Evolutionary conservation across 805 yeast genomes (phyloP), one percentile per base, ranked within the genome.

Genomic region (Babjeviella inositovora): DNA sequence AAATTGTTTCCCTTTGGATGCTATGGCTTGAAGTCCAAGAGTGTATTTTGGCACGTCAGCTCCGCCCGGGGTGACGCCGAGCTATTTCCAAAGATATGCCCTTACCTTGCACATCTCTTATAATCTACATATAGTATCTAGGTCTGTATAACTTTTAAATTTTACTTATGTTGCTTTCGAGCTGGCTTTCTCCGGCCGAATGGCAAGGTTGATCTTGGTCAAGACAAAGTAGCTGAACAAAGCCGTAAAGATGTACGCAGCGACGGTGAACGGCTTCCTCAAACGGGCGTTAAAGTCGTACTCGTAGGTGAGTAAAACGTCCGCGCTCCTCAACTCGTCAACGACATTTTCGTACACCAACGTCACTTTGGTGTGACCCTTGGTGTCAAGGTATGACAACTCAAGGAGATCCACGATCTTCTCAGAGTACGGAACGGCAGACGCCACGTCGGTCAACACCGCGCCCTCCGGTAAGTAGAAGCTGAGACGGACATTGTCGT

Each of bases 401-500:
- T 62, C 61, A 23, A 8, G 8, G 24, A 41, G 32, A n/a, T 42
- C 43, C 11, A 52, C 40, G 2, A 22, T 23, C 14, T 52, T 22
- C 4, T 43, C 38, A 13, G 44, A 42, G 29, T 50, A 50, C 3
- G 45, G 43, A 20, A 73, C 43, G 11, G 90, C 77, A 10, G 76
- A 57, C 11, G 64, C 51, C 19, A 76, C 58, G 28, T 58, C 67
- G 21, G 63, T 32, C 24, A 62, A 51, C 32, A 58, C 55, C 5
- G 97, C 75, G 23, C 85, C 87, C 49, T 90, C 96, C 8, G 98
- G 98, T 33, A 90, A 62, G 38, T 69, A 72, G 32, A 87, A 50
- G 18, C 64, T 61, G 22, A 80, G 44, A 18, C 54, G 50, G 6
- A 72, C 72, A 18, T 60, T 45, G 28, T 66, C 76, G 45, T 82